phyloP scores from a whole-genome alignment of 179 eudicot genomes.

The Sideroxylon spinosum region DNA sequence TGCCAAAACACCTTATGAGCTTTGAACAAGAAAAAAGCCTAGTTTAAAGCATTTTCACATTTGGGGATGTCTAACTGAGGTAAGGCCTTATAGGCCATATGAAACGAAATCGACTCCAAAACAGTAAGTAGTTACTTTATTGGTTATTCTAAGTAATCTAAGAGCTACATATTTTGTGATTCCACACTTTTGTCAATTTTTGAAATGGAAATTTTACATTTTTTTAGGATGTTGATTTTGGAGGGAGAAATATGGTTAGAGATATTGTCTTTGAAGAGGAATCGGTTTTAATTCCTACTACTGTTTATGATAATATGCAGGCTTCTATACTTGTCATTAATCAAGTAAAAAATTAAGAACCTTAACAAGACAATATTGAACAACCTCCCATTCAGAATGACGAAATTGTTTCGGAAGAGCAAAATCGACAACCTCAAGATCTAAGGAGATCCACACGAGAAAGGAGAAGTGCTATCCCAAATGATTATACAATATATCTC shows the following conservation, averaged over 20 bases:
- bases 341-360: neutral
- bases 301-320: neutral
- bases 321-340: neutral
- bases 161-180: neutral
- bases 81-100: neutral
- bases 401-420: too few species aligned
- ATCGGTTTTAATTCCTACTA: neutral
- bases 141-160: too few species aligned
- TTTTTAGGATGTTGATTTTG: neutral
- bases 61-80: slow-evolving; percentile 10
- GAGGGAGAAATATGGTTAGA: neutral
- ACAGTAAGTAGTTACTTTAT: neutral
- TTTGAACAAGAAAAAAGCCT: neutral
- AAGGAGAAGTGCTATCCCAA: too few species aligned
- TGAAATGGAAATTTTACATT: neutral
- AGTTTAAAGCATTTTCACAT: too few species aligned
- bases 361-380: slow-evolving; percentile 9
- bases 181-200: neutral
- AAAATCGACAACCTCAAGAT: too few species aligned
- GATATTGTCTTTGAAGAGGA: too few species aligned
- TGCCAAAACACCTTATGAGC: slow-evolving; percentile 3
- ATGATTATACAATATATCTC: too few species aligned
- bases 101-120: neutral
- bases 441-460: too few species aligned
- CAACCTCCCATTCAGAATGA: too few species aligned